A percentile compares a stretch with the other conserved stretches of the same genome.
Evolutionary conservation across 129 eudicot genomes (phyloP).

Genomic region (Heracleum sosnowskyi): DNA sequence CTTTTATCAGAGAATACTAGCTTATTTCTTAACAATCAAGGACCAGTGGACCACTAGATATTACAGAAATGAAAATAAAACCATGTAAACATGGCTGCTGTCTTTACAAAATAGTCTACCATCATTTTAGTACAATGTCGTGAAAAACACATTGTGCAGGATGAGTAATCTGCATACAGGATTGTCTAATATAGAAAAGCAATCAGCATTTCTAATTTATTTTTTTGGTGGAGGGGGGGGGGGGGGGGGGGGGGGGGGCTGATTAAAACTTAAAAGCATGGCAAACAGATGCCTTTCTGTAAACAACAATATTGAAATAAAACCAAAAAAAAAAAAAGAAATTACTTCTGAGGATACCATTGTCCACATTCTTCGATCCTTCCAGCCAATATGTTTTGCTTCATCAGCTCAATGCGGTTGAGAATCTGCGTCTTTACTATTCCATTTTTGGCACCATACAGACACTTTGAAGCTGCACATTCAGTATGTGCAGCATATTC

Average conservation of each 20-base stretch:
- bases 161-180: not conserved
- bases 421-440: conserved; percentile 1
- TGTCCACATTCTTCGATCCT: conserved; percentile 9
- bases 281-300: not conserved
- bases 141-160: not conserved
- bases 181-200: not conserved
- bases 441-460: not conserved
- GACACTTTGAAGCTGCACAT: conserved; percentile 6
- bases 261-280: too few relatives aligned
- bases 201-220: not conserved
- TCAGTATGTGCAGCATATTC: conserved; percentile 4
- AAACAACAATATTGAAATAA: not conserved
- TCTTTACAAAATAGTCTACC: conserved; percentile 8
- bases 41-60: not conserved
- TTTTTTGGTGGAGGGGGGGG: too few relatives aligned
- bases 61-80: not conserved
- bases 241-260: too few relatives aligned
- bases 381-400: conserved; percentile 7
- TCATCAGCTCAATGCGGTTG: conserved; percentile 8
- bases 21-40: not conserved
- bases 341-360: conserved; percentile 3
- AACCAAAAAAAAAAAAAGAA: not conserved
- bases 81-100: not conserved
- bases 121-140: not conserved
- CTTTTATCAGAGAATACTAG: not conserved